These are phyloP conservation scores for Fusarium miscanthi DNA, from an alignment of 2,329 filamentous ascomycete species.

Conservation along the genomic window DNA sequence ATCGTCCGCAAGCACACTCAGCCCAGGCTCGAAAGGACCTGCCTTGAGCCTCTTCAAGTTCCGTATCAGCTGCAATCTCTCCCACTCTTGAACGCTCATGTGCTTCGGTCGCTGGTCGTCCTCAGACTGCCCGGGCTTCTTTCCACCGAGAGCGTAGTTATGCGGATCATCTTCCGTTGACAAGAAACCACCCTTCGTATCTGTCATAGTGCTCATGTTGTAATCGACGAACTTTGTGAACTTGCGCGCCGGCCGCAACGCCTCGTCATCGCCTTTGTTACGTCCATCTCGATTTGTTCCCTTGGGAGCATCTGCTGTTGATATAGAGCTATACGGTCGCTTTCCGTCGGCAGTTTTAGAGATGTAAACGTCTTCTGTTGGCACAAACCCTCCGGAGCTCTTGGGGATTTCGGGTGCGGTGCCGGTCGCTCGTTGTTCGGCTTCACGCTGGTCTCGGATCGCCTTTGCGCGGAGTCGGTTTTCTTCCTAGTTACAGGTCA, in stretches of 20 bases:
- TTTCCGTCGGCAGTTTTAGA: conserved; percentile 66
- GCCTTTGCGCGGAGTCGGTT: conserved; percentile 91
- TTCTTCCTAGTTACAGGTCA: conserved; percentile 72
- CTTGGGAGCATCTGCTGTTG: conserved; percentile 56
- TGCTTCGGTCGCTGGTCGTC: conserved; percentile 77
- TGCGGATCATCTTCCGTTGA: conserved; percentile 91
- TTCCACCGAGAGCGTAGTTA: conserved; percentile 75
- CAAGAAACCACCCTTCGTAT: conserved; percentile 96
- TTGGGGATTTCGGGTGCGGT: conserved; percentile 56
- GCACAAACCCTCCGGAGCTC: conserved; percentile 76
- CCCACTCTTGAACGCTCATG: conserved; percentile 94
- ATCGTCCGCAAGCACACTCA: conserved; percentile 77
- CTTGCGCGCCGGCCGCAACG: conserved; percentile 81
- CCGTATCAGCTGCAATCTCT: conserved; percentile 79
- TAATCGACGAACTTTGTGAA: conserved; percentile 97
- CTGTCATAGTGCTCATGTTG: conserved; percentile 97
- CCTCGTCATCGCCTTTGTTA: conserved; percentile 57
- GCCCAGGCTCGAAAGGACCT: conserved; percentile 87
- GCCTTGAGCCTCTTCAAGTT: conserved; percentile 78
- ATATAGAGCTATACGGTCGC: conserved; percentile 74
- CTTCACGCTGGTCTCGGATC: conserved; percentile 77
- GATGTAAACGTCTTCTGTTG: conserved; percentile 71
- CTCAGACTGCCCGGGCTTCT: conserved; percentile 51
- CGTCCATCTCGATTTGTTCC: conserved; percentile 77
- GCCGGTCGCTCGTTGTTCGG: conserved; percentile 64